These are phyloP conservation scores for Rhodotorula mucilaginosa DNA, from an alignment of 1,284 basidiomycete species.

Conservation along the genomic window DNA sequence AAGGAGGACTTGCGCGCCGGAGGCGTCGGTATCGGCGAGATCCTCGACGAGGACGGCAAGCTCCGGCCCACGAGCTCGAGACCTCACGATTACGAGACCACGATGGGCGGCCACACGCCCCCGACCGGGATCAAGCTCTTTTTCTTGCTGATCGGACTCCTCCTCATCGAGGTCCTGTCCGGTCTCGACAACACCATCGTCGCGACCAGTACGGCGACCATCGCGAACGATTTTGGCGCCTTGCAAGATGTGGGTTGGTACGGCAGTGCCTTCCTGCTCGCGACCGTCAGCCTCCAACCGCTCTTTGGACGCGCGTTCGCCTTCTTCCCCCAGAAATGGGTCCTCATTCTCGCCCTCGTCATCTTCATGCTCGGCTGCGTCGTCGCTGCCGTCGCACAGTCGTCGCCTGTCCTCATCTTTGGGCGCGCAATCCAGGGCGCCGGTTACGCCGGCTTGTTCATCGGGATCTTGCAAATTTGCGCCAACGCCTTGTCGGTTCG, in stretches of 20 bases:
- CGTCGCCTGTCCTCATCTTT: conserved; percentile 42
- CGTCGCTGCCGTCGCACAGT: conserved; percentile 43
- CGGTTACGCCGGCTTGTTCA: conserved; percentile 24
- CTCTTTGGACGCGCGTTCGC: conserved; percentile 24
- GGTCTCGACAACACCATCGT: conserved; percentile 36
- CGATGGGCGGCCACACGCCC: background rate
- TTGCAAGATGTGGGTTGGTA: conserved; percentile 35
- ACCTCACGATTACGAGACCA: too few relatives aligned
- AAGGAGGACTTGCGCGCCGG: background rate
- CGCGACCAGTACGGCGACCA: conserved; percentile 9
- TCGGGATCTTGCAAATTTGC: conserved; percentile 14
- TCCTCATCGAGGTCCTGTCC: conserved; percentile 31
- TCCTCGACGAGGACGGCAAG: background rate
- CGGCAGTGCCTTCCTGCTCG: conserved; percentile 28
- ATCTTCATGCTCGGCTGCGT: conserved; percentile 44
- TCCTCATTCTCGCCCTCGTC: conserved; percentile 34
- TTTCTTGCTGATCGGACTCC: conserved; percentile 12
- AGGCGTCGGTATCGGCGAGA: background rate
- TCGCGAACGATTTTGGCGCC: conserved; percentile 27
- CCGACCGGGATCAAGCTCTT: conserved; percentile 13
- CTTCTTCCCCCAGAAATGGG: conserved; percentile 41
- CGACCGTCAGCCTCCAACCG: conserved; percentile 28
- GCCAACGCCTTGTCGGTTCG: conserved; percentile 20
- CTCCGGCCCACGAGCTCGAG: background rate
- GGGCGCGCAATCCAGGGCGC: conserved; percentile 39